Base-by-base conservation (phyloP, 2,329 filamentous ascomycete species). In the Penicillium sp. region DNA sequence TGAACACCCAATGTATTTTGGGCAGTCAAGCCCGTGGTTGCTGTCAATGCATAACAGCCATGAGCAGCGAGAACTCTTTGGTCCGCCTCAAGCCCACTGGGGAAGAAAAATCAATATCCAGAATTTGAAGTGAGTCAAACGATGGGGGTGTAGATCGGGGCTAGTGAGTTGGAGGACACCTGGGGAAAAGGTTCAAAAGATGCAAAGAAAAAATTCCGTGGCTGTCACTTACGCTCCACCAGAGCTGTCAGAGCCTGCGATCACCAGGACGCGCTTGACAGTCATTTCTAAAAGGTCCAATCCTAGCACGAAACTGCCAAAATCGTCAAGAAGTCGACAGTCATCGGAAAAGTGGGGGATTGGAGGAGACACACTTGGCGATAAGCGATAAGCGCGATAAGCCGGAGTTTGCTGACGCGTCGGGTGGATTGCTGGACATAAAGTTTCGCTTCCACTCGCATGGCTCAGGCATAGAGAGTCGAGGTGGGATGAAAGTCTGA, bases 1-100 rank as follows among this genome's bases (percentile, higher is more conserved):
- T 82, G 76, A 11, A 97, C 90, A 4, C 89, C 89, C 45, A 80
- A 77, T 0, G 93, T 98, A 69, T 97, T 95, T 65, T 97, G 93
- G 12, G 89, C 90, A n/a, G 93, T 98, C 63, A 98, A 74, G 18
- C 91, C 91, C 11, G 91, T 94, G 8, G 91, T 96, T 24, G 90
- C 89, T 43, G 91, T 96, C 83, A 96, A 94, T 50, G 89, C 90
- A 76, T 97, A 97, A 72, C 88, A 93, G 50, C 86, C 84, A 79
- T 97, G 90, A 13, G 88, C 88, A 39, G 90, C 86, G 51, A 95
- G 85, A 52, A 95, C 90, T 67, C 95, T 95, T 65, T 97, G 90
- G 66, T 97, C 91, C 35, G 91, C 93, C 69, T 98, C 91, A 32
- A 98, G 81, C 44, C 91, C 93, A 47, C 90, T 95, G 61, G 18